A percentile compares a stretch with the other conserved stretches of the same genome.
Conservation (phyloP, 2,329 filamentous ascomycete species). For the Rhynchosporium agropyri region DNA sequence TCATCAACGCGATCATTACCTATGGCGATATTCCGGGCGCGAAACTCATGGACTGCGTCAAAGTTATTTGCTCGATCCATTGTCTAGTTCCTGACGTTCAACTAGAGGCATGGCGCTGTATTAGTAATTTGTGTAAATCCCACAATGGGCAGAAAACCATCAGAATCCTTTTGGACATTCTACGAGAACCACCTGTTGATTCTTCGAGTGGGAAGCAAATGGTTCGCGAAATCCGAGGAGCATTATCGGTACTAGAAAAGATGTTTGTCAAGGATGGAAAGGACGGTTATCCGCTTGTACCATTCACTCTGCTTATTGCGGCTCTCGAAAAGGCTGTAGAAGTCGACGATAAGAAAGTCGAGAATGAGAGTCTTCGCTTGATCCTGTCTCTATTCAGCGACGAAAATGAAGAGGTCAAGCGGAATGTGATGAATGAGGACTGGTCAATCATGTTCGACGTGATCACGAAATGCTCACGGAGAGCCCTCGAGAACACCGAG, state of each 20-base stretch:
- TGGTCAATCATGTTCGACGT: conserved; percentile 65
- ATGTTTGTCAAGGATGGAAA: conserved; percentile 61
- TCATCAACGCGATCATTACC: conserved; percentile 72
- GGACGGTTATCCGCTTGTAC: conserved; percentile 61
- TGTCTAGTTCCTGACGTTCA: conserved; percentile 63
- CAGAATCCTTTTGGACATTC: conserved; percentile 63
- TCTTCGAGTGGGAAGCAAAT: conserved; percentile 54
- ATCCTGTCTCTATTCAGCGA: conserved; percentile 60
- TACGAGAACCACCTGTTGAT: conserved; percentile 53
- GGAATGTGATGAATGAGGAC: conserved; percentile 64
- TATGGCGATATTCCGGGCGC: conserved; percentile 68
- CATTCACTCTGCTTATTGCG: conserved; percentile 60
- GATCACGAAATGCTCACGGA: conserved; percentile 54
- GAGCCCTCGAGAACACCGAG: conserved; percentile 38
- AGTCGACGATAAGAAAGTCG: conserved; percentile 40
- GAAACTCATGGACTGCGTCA: conserved; percentile 66
- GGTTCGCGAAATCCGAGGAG: conserved; percentile 61
- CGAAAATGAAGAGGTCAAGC: conserved; percentile 55
- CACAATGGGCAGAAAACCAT: conserved; percentile 73
- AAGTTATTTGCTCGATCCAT: conserved; percentile 73
- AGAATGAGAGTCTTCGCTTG: conserved; percentile 40
- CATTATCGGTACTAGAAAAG: conserved; percentile 64
- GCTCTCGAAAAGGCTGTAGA: conserved; percentile 55
- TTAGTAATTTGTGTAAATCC: conserved; percentile 71
- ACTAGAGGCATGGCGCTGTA: conserved; percentile 68